A percentile compares a stretch with the other conserved stretches of the same genome.
phyloP scores from a whole-genome alignment of 306 rosid genomes.

The Psophocarpus tetragonolobus region DNA sequence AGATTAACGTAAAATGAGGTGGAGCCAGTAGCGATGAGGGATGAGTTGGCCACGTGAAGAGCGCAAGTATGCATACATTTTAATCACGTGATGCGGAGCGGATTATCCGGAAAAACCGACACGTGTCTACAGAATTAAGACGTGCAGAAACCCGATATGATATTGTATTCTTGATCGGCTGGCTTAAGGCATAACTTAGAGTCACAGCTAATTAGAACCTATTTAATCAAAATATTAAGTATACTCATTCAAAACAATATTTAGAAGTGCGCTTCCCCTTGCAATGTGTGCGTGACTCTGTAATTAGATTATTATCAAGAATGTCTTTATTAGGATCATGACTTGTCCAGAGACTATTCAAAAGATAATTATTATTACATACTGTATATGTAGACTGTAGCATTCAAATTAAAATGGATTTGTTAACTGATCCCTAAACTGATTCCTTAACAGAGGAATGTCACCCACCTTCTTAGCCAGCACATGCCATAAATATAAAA shows the following conservation, averaged over 20 bases:
- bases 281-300: slow-evolving; percentile 24
- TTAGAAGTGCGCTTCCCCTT: slow-evolving; percentile 21
- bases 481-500: slow-evolving; percentile 33
- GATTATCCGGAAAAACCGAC: slow-evolving; percentile 44
- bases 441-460: slow-evolving; percentile 76
- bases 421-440: slow-evolving; percentile 92
- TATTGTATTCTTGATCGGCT: slow-evolving; percentile 22
- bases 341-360: neutral
- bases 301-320: slow-evolving; percentile 34
- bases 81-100: slow-evolving; percentile 86
- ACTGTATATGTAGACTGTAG: too few relatives aligned
- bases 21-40: slow-evolving; percentile 48
- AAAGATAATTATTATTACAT: too few relatives aligned
- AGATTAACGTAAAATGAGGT: slow-evolving; percentile 29
- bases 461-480: slow-evolving; percentile 37
- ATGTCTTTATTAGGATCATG: slow-evolving; percentile 36
- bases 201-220: neutral
- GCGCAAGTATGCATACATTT: slow-evolving; percentile 54
- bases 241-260: neutral
- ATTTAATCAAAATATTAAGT: neutral
- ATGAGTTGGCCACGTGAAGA: slow-evolving; percentile 98
- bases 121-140: slow-evolving; percentile 44
- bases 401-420: slow-evolving; percentile 44
- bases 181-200: neutral
- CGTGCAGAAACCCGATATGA: neutral